These are phyloP conservation scores for Vitis cinerea DNA, from an alignment of 164 flowering plant species.

Conservation along the genomic window DNA sequence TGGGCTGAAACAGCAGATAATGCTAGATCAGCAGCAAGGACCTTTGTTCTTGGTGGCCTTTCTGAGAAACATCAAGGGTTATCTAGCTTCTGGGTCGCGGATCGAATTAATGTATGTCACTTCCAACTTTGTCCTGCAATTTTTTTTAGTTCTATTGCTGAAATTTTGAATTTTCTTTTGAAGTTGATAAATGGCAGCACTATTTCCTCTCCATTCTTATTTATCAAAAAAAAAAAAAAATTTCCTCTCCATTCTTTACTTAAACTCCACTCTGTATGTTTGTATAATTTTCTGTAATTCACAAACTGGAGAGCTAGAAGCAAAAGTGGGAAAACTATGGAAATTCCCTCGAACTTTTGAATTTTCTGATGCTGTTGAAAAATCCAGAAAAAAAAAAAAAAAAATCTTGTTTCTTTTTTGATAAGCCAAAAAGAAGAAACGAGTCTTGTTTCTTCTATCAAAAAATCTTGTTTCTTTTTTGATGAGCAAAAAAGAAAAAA, in stretches of 20 bases:
- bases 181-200: background rate
- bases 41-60: constrained; percentile 82
- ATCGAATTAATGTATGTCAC: constrained; percentile 64
- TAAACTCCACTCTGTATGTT: background rate
- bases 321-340: background rate
- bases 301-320: background rate
- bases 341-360: no score
- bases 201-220: background rate
- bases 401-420: background rate
- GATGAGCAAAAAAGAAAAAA: no score
- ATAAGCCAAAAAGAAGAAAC: no score
- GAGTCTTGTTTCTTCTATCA: no score
- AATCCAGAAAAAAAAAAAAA: background rate
- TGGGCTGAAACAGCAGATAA: constrained; percentile 94
- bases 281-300: background rate
- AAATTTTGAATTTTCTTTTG: background rate
- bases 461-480: background rate
- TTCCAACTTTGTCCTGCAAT: background rate
- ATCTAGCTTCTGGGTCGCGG: constrained; percentile 69
- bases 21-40: constrained; percentile 88
- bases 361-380: background rate
- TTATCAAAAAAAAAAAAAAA: no score
- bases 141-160: background rate
- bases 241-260: background rate
- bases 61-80: constrained; percentile 84